Conservation (phyloP, 768 basidiomycete species). For the Filobasidium wieringae region DNA sequence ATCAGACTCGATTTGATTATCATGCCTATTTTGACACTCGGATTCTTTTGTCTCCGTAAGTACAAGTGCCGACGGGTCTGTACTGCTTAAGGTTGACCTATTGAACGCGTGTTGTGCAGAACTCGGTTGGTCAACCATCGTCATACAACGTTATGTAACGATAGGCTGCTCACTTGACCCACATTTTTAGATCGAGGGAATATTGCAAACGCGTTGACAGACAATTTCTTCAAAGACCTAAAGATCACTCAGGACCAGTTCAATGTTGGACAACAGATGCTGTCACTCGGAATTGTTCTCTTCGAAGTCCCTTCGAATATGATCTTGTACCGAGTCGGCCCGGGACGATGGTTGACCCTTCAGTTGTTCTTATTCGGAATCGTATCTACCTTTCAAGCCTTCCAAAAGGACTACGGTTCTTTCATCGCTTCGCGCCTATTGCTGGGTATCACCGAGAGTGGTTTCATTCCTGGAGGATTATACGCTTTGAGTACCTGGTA, state of each 20-base stretch:
- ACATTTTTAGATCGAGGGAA: conserved; percentile 22
- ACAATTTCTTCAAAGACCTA: conserved; percentile 24
- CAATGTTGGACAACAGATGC: conserved; percentile 32
- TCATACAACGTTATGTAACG: no score
- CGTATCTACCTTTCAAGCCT: conserved; percentile 28
- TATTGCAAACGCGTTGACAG: conserved; percentile 31
- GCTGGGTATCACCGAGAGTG: conserved; percentile 17
- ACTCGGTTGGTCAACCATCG: not conserved
- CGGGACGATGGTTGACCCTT: conserved; percentile 11
- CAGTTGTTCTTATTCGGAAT: conserved; percentile 26
- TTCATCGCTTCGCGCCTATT: conserved; percentile 29
- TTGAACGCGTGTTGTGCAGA: no score
- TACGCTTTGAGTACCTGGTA: conserved; percentile 22
- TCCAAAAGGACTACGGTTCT: conserved; percentile 16
- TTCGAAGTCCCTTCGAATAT: conserved; percentile 21
- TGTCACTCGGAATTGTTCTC: conserved; percentile 30
- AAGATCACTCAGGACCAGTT: conserved; percentile 33
- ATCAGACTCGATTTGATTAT: conserved; percentile 20
- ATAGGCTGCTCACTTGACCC: no score
- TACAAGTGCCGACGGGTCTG: no score
- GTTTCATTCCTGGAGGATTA: conserved; percentile 30
- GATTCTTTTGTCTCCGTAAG: conserved; percentile 23
- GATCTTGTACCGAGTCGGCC: conserved; percentile 8
- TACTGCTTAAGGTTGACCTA: no score
- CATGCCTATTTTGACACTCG: conserved; percentile 24